Evolutionary conservation across 495 filamentous ascomycete species (phyloP), one percentile per base, ranked within the genome.

Genomic region (Hyaloscypha variabilis): DNA sequence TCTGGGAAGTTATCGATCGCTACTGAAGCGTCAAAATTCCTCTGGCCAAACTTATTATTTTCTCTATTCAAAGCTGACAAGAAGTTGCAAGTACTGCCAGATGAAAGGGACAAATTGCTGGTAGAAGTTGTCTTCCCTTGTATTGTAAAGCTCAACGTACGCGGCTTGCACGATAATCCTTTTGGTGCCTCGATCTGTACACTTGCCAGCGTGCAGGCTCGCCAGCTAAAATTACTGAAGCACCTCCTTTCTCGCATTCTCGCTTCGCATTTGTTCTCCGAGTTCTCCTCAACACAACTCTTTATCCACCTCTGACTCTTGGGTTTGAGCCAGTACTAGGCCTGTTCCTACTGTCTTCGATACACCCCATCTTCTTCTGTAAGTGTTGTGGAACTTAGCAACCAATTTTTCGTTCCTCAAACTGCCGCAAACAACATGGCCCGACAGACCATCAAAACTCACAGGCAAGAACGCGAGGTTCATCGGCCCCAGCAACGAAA

Each of bases 391-490:
- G 3, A 46, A 46, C 19, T 19, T 4, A 46, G 17, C 0, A 4
- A 46, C 39, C 10, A 19, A 46, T 46, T 3, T 17, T 1, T 34
- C 13, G 13, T 10, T 10, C 39, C 39, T 36, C 30, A 57, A 21
- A 13, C 13, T 17, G 10, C 21, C 24, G 29, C 13, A 24, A 14
- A 21, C 62, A 52, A 28, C 17, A 64, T 57, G 52, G 51, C 62
- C 17, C 62, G 52, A 14, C 51, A 19, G 30, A 55, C 30, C 10
- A 56, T 14, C 23, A 42, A 14, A n/a, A 3, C 26, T 39, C 60
- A 54, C 52, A 46, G 39, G 39, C 39, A 46, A 17, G 23, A 59
- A 26, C 57, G 30, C 57, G 57, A 39, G 19, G 30, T 36, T 23
- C 17, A 46, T 46, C 39, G 19, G 19, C 6, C 39, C 10, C 39